These are phyloP conservation scores for Sutorius eximius DNA, from an alignment of 1,284 basidiomycete genomes.

Conservation along the genomic window DNA sequence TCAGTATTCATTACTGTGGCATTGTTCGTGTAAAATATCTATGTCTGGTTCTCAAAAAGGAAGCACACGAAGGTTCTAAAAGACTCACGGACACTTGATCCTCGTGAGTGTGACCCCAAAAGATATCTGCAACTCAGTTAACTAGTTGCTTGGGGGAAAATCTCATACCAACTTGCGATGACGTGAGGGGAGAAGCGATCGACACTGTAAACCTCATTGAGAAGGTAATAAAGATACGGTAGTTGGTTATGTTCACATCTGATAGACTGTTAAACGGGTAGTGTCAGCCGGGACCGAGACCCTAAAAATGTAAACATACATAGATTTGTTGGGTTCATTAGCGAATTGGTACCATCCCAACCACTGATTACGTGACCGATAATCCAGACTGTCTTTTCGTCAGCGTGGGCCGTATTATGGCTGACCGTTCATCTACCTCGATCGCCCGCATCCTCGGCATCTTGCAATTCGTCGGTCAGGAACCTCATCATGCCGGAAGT, in stretches of 20 bases:
- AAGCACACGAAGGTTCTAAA: neutral
- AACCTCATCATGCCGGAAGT: slow-evolving; percentile 75
- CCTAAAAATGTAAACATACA: slow-evolving; percentile 47
- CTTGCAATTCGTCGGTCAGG: slow-evolving; percentile 79
- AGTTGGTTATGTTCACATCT: slow-evolving; percentile 50
- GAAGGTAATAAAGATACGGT: neutral
- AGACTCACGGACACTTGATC: slow-evolving; percentile 67
- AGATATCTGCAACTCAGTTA: slow-evolving; percentile 50
- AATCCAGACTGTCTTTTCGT: slow-evolving; percentile 62
- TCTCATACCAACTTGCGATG: slow-evolving; percentile 61
- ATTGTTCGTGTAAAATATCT: slow-evolving; percentile 79
- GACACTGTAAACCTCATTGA: slow-evolving; percentile 48
- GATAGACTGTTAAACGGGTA: slow-evolving; percentile 53
- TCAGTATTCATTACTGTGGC: slow-evolving; percentile 58
- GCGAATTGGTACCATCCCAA: slow-evolving; percentile 70
- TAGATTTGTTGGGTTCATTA: slow-evolving; percentile 62
- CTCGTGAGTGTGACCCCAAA: slow-evolving; percentile 83
- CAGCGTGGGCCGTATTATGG: slow-evolving; percentile 4
- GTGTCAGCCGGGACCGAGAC: slow-evolving; percentile 3
- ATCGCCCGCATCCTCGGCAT: slow-evolving; percentile 69
- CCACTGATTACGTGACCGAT: slow-evolving; percentile 77
- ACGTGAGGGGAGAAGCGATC: slow-evolving; percentile 79
- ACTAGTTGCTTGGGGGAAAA: slow-evolving; percentile 1
- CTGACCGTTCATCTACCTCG: slow-evolving; percentile 44
- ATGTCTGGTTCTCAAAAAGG: neutral